phyloP scores from a whole-genome alignment of 164 flowering plant species.

The Houttuynia cordata region DNA sequence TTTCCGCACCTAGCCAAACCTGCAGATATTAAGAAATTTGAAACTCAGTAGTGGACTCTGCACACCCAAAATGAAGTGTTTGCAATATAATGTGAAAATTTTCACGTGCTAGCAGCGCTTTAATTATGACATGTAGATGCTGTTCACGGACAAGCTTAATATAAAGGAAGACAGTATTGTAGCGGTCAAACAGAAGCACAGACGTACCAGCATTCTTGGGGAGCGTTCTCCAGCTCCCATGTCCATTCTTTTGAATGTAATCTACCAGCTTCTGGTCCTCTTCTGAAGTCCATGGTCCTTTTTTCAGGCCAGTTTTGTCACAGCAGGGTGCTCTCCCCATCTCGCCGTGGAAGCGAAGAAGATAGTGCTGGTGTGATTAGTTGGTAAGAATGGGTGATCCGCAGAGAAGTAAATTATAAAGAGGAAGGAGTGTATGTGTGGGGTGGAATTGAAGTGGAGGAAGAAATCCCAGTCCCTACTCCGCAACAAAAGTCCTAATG shows the following conservation, averaged over 20 bases:
- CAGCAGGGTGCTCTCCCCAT: slow-evolving; percentile 98
- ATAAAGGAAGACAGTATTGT: not conserved
- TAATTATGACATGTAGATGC: too few relatives aligned
- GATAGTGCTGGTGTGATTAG: not conserved
- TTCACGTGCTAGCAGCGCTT: not conserved
- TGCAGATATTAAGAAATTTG: slow-evolving; percentile 26
- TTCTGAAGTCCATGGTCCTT: slow-evolving; percentile 92
- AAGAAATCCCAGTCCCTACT: not conserved
- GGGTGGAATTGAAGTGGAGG: not conserved
- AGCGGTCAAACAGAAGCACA: not conserved
- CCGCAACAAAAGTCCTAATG: not conserved
- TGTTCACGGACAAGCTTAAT: too few relatives aligned
- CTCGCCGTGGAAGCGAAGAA: not conserved
- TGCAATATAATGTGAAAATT: too few relatives aligned
- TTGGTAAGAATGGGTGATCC: not conserved
- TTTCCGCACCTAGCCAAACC: slow-evolving; percentile 68
- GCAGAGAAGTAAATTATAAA: too few relatives aligned
- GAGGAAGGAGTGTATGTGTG: not conserved
- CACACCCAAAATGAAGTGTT: too few relatives aligned
- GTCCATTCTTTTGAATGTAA: slow-evolving; percentile 64
- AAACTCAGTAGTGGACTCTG: too few relatives aligned
- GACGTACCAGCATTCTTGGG: slow-evolving; percentile 73
- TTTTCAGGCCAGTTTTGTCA: slow-evolving; percentile 76
- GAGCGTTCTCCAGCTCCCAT: slow-evolving; percentile 85
- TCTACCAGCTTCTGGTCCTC: slow-evolving; percentile 84